A percentile compares a stretch with the other conserved stretches of the same genome.
Evolutionary conservation across 352 stramenopile genomes (phyloP).

Genomic region (Phytopythium montanum): DNA sequence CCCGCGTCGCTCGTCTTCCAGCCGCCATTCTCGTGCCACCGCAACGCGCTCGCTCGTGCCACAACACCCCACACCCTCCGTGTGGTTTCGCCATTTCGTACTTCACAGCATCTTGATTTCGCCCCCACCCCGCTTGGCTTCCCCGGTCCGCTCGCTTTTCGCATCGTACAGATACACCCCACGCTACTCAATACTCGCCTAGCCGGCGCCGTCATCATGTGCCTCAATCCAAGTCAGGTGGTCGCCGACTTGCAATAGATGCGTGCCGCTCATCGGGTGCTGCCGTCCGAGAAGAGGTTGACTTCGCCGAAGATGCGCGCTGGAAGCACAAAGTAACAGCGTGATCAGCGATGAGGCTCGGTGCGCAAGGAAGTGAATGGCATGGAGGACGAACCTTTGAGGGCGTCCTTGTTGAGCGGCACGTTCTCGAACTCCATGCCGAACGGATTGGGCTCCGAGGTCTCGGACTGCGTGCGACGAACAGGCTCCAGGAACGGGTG

Average conservation of each 20-base stretch:
- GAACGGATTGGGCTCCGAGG: conserved; percentile 71
- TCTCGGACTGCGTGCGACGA: conserved; percentile 67
- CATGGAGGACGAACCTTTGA: conserved; percentile 62
- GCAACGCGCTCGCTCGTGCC: not conserved
- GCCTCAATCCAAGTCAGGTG: not conserved
- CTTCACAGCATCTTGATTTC: conserved; percentile 11
- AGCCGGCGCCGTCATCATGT: not conserved
- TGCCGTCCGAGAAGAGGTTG: conserved; percentile 71
- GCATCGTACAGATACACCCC: conserved; percentile 9
- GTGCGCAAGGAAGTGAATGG: conserved; percentile 3
- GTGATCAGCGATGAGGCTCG: conserved; percentile 10
- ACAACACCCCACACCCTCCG: not conserved
- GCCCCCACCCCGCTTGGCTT: conserved; percentile 2
- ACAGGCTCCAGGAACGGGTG: conserved; percentile 84
- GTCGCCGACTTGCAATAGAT: not conserved
- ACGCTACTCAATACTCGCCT: conserved; percentile 6
- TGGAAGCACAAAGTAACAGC: conserved; percentile 10
- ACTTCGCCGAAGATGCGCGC: conserved; percentile 88
- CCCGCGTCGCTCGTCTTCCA: not conserved
- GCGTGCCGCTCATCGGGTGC: conserved; percentile 49
- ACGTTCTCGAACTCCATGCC: conserved; percentile 90
- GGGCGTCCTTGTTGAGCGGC: conserved; percentile 70
- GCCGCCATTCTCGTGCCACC: not conserved
- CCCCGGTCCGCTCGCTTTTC: not conserved
- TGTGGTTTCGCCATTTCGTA: conserved; percentile 2